Evolutionary conservation across 441 rosid genomes (phyloP).

Genomic region (Gossypium lobatum): DNA sequence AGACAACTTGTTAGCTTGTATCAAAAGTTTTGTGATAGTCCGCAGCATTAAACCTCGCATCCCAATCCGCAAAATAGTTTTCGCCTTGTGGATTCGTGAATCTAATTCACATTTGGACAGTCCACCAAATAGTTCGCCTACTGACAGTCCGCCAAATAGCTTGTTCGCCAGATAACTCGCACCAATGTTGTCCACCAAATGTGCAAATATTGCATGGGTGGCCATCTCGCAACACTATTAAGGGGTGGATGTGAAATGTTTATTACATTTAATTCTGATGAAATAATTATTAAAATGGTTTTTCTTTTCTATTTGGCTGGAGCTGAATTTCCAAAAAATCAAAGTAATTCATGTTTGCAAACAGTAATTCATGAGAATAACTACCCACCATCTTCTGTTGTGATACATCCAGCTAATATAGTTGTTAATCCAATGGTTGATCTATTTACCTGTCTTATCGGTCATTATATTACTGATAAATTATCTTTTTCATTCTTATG

Average conservation of each 20-base stretch:
- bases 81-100: too few species aligned
- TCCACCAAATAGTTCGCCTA: too few species aligned
- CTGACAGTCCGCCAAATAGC: too few species aligned
- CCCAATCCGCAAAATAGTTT: too few species aligned
- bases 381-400: neutral
- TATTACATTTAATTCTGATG: neutral
- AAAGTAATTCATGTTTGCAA: neutral
- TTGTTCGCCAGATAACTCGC: too few species aligned
- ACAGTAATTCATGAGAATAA: conserved; percentile 3
- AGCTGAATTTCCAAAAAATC: neutral
- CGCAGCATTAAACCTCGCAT: too few species aligned
- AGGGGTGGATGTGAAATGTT: neutral
- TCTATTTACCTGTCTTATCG: neutral
- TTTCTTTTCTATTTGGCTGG: neutral
- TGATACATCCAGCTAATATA: neutral
- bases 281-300: neutral
- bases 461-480: neutral
- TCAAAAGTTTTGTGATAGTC: too few species aligned
- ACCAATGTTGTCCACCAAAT: too few species aligned
- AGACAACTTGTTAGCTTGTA: too few species aligned
- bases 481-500: conserved; percentile 13
- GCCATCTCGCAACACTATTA: neutral
- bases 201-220: too few species aligned
- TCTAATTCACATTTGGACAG: too few species aligned
- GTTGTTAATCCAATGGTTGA: neutral